Conservation (phyloP, 306 rosid genomes). For the Senna siamea region DNA sequence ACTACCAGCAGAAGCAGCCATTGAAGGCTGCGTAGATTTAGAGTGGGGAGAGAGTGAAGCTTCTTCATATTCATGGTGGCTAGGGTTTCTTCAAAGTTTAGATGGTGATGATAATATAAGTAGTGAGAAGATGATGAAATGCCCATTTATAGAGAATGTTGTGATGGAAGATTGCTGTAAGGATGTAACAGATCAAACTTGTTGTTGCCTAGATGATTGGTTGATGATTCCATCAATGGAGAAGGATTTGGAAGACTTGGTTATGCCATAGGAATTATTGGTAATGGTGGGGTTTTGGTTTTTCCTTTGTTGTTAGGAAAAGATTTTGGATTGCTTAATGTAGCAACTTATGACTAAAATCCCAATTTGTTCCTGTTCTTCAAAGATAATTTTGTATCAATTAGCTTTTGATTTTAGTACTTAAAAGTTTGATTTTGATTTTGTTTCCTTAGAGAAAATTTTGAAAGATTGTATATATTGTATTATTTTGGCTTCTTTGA, state of each 20-base stretch:
- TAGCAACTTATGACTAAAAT: background rate
- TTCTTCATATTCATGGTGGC: slow-evolving; percentile 24
- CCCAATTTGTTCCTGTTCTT: no score
- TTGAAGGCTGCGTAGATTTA: slow-evolving; percentile 1
- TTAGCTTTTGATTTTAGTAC: no score
- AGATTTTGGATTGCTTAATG: background rate
- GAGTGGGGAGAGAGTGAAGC: slow-evolving; percentile 23
- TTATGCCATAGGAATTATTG: slow-evolving; percentile 22
- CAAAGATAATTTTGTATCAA: no score
- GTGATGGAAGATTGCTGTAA: background rate
- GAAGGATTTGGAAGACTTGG: slow-evolving; percentile 37
- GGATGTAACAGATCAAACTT: background rate
- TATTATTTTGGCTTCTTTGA: no score
- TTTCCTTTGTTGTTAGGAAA: background rate
- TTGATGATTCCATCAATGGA: slow-evolving; percentile 46
- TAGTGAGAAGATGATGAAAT: background rate
- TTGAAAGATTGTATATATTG: no score
- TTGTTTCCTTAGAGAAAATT: no score
- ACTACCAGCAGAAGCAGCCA: background rate
- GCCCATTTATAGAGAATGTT: background rate
- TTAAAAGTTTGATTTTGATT: no score
- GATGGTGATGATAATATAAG: no score
- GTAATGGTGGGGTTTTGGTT: background rate
- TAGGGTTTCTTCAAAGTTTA: slow-evolving; percentile 7
- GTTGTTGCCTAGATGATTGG: slow-evolving; percentile 9